These are phyloP conservation scores for Phoenix roebelenii DNA, from an alignment of 176 grass and related monocot genomes.

Conservation along the genomic window DNA sequence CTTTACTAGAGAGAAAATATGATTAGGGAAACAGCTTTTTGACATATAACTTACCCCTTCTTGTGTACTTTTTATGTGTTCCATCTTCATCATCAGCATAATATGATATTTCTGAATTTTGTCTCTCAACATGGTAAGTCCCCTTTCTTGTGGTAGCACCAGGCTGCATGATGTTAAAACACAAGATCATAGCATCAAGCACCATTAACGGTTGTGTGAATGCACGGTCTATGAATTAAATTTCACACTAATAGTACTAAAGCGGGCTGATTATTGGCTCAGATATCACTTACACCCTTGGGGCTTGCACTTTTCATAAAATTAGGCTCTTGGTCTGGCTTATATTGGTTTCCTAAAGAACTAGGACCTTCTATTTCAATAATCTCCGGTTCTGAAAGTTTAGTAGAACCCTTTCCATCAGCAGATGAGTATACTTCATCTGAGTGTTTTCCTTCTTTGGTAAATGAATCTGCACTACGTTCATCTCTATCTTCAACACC, in stretches of 20 bases:
- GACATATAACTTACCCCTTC: conserved; percentile 52
- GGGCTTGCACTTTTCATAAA: conserved; percentile 67
- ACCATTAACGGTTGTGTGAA: neutral
- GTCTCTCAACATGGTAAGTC: conserved; percentile 57
- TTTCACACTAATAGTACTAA: no score
- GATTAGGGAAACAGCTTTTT: neutral
- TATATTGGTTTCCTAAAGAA: conserved; percentile 38
- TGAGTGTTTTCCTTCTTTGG: conserved; percentile 21
- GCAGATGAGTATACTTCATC: conserved; percentile 37
- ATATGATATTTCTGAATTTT: conserved; percentile 86
- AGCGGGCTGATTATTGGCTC: neutral
- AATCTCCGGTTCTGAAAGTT: conserved; percentile 67
- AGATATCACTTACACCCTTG: conserved; percentile 37
- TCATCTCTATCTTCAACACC: conserved; percentile 34
- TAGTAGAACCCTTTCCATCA: conserved; percentile 23
- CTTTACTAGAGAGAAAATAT: no score
- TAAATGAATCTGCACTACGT: conserved; percentile 29
- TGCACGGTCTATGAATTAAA: no score
- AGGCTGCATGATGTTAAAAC: conserved; percentile 38
- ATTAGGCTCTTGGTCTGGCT: conserved; percentile 49
- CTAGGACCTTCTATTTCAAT: conserved; percentile 82
- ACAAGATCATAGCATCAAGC: conserved; percentile 1
- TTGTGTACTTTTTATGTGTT: conserved; percentile 85
- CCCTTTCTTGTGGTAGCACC: conserved; percentile 83
- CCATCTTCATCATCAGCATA: conserved; percentile 96